Base-by-base conservation (phyloP, 257 asterid species). In the Striga asiatica region DNA sequence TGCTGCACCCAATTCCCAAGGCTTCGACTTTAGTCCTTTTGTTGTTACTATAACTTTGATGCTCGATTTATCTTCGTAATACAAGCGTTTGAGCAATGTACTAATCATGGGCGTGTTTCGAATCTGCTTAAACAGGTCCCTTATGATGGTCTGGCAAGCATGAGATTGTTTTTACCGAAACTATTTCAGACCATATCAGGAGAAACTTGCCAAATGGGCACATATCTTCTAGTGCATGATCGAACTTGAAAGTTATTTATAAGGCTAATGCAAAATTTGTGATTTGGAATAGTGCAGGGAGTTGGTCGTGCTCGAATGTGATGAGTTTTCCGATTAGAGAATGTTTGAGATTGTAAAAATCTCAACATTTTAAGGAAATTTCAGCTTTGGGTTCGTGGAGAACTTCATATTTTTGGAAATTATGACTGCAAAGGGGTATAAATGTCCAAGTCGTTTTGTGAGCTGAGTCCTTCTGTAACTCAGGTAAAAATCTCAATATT, bases 171-270 rank as follows among this genome's bases (percentile, higher is more conserved):
- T 61, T 73, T 21, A 20, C 28, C 38, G 11, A 42, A 2, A 83
- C 85, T 17, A 73, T 61, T 24, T 82, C 78, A 0, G 78, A 80
- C 81, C 82, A 77, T 0, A 77, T 73, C 9, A 61, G 14, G 1
- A 79, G 79, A 46, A 82, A 77, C 71, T 70, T 82, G 66, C 76
- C 20, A 47, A 79, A 79, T 17, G 88, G 71, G 31, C 61, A 54
- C 16, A 82, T 84, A 52, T 82, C 92, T 2, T 87, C 92, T 21
- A 82, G 72, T 11, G 82, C 87, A 66, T 79, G 81, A 43, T 79
- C 84, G 37, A 79, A 82, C 16, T 87, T 74, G 71, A 82, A 79
- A 0, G 76, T 68, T 17, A 76, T 47, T 2, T 76, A 66, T 28
- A 67, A 3, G 59, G 78, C 72, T 38, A 87, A 76, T 17, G 48